Evolutionary conservation across 805 yeast species (phyloP), one percentile per base, ranked within the genome.

Genomic region (Lachancea waltii): DNA sequence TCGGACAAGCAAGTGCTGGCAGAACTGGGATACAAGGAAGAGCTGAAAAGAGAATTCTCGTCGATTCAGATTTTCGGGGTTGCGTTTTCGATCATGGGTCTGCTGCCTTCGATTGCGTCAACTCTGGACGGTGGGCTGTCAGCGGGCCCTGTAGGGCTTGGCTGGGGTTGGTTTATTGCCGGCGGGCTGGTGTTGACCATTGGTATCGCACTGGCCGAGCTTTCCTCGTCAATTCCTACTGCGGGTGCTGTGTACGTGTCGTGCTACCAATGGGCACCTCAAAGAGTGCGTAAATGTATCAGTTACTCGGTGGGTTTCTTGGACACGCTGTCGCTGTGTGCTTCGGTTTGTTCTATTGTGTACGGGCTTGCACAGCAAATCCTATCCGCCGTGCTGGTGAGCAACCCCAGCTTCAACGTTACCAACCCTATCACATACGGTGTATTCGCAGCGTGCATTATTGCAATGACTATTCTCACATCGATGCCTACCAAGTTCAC

Each of bases 121-220:
- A 45, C 49, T 13, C 40, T 47, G 33, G 46, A 44, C 33, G 47
- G 46, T 20, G 51, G 49, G 16, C 40, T 48, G 15, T 55, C 69
- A 5, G 72, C 77, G 1, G 86, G 86, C 5, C 77, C 81, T 0
- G 76, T 71, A 9, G 49, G 54, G 8, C 65, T 78, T 38, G 68
- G 78, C 5, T 80, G 86, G 86, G 80, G 82, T 20, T 81, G 86
- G 86, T 58, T 76, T 24, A 48, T 75, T 8, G 69, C 81, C 23
- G 72, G 79, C 9, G 44, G 67, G 6, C 71, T 77, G 49, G 72
- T 79, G 35, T 51, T 78, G 38, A 52, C 64, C 3, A 68, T 76
- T 10, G 85, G 83, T 13, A 44, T 69, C 16, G 67, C 79, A 5
- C 69, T 81, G 74, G 65, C 80, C 11, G 80, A 77, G 48, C 56